Conservation (phyloP, 371 early-diverging fungal species). For the Coemansia sp. region DNA sequence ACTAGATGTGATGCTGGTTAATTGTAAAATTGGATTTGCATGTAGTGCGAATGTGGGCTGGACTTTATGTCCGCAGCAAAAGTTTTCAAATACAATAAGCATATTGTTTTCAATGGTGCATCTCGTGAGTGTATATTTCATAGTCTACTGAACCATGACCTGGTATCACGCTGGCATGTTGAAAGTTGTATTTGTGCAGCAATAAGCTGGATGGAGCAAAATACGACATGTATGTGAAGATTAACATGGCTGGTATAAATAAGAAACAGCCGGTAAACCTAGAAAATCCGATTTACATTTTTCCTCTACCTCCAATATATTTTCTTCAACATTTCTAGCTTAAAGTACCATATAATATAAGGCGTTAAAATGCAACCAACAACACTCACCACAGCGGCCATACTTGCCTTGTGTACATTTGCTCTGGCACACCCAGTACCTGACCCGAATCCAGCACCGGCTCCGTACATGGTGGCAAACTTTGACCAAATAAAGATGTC, state of each 20-base stretch:
- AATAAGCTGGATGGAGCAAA: neutral
- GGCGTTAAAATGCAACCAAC: neutral
- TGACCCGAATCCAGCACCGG: conserved; percentile 11
- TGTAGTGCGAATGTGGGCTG: neutral
- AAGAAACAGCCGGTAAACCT: neutral
- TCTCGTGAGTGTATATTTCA: neutral
- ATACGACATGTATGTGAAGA: neutral
- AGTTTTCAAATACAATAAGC: neutral
- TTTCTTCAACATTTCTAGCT: neutral
- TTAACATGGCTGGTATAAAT: neutral
- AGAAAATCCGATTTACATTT: neutral
- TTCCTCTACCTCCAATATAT: neutral
- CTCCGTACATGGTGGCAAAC: conserved; percentile 11
- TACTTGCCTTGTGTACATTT: conserved; percentile 1
- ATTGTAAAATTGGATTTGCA: neutral
- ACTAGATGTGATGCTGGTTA: neutral
- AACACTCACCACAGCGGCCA: neutral
- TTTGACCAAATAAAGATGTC: neutral
- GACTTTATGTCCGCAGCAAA: neutral
- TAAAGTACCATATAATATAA: neutral
- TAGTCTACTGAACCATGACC: neutral
- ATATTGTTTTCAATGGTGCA: conserved; percentile 1
- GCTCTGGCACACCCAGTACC: conserved; percentile 7
- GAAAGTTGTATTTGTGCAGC: neutral
- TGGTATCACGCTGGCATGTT: neutral